A percentile compares a stretch with the other conserved stretches of the same genome.
These are phyloP conservation scores for Rhynchospora pubera DNA, from an alignment of 176 grass and related monocot genomes.

Conservation along the genomic window DNA sequence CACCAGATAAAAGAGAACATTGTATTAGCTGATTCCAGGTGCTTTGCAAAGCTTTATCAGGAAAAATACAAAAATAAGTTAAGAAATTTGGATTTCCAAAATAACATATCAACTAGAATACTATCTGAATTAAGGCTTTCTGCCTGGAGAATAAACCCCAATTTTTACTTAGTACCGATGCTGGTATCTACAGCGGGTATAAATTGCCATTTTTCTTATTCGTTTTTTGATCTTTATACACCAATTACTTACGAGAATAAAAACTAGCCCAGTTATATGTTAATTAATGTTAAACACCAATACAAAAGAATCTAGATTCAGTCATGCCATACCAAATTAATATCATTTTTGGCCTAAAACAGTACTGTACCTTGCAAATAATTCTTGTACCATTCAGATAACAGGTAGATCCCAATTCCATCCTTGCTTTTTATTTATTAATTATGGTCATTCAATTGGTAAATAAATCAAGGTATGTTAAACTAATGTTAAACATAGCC, in stretches of 20 bases:
- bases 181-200: not conserved
- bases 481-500: not conserved
- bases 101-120: not conserved
- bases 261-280: not conserved
- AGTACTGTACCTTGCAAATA: not conserved
- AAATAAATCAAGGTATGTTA: not conserved
- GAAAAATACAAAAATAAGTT: slow-evolving; percentile 6
- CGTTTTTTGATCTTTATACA: not conserved
- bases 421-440: not conserved
- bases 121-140: slow-evolving; percentile 8
- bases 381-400: not conserved
- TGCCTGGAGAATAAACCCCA: not conserved
- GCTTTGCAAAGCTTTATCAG: slow-evolving; percentile 59
- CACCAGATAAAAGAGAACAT: slow-evolving; percentile 99
- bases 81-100: slow-evolving; percentile 5
- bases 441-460: not conserved
- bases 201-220: not conserved
- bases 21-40: slow-evolving; percentile 91
- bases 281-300: not conserved
- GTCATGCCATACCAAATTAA: not conserved
- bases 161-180: not conserved
- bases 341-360: not conserved
- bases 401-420: not conserved
- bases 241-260: not conserved
- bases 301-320: not conserved